Percentiles rank a stretch among this genome's conserved stretches.
These are phyloP conservation scores for Scorias spongiosa DNA, from an alignment of 2,329 filamentous ascomycete genomes.

Conservation along the genomic window DNA sequence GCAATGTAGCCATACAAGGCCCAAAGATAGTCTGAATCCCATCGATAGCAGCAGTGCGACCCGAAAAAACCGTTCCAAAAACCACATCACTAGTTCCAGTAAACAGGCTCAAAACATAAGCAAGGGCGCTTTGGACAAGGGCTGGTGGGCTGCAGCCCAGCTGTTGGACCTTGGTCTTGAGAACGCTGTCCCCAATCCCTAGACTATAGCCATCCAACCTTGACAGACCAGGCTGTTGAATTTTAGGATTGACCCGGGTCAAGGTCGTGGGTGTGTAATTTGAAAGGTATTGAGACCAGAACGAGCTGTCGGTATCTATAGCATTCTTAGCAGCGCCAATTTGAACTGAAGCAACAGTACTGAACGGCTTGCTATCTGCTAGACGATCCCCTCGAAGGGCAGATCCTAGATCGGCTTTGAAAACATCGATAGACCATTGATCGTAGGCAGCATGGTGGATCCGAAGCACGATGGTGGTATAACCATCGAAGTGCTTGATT, in stretches of 20 bases:
- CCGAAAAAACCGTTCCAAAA: constrained; percentile 70
- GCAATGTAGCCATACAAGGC: constrained; percentile 64
- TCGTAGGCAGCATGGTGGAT: constrained; percentile 81
- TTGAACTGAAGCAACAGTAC: not conserved
- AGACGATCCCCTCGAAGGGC: constrained; percentile 27
- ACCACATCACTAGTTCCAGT: constrained; percentile 50
- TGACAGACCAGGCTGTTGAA: not conserved
- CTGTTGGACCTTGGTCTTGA: constrained; percentile 5
- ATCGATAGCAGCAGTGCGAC: constrained; percentile 55
- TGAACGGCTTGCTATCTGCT: not conserved
- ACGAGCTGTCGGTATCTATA: not conserved
- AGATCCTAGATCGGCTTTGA: constrained; percentile 50
- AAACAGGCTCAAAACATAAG: constrained; percentile 50
- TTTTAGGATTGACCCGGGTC: not conserved
- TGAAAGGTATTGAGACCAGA: not conserved
- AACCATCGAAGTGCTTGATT: constrained; percentile 22
- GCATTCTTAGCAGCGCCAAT: not conserved
- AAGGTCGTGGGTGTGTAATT: not conserved
- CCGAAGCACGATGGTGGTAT: constrained; percentile 32
- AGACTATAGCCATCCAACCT: not conserved
- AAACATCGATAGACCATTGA: constrained; percentile 71
- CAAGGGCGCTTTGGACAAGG: constrained; percentile 59
- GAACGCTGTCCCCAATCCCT: constrained; percentile 3
- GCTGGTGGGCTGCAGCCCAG: constrained; percentile 47
- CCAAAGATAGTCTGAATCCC: constrained; percentile 61